Evolutionary conservation across 2,329 filamentous ascomycete genomes (phyloP), one percentile per base, ranked within the genome.

Genomic region (Davidsoniella australis): DNA sequence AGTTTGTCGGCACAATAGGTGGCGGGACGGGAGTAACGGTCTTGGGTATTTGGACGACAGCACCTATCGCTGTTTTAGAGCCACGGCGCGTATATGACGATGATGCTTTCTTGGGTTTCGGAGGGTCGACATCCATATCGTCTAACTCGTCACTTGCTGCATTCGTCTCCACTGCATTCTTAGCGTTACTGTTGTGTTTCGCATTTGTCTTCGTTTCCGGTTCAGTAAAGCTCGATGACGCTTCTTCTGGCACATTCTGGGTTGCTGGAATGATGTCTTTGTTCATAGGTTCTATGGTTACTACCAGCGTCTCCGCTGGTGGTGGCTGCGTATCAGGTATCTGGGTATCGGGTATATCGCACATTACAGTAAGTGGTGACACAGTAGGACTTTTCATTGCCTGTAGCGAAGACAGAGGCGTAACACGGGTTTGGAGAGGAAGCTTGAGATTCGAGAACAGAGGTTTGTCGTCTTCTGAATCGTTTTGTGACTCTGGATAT

Each of bases 331-430:
- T 50, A 17, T 41, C 48, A 18, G 44, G 40, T 8, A 53, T 26
- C 38, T 49, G 47, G 10, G 51, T 53, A 42, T 53, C 47, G 16
- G 51, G 51, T 24, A 53, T 47, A 41, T 40, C 49, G 7, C 29
- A 33, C 4, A 45, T 33, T 38, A 39, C 46, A 4, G 45, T 52
- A 29, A 53, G 41, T 4, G 51, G 51, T 10, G 47, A 49, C 10
- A 53, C 24, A 14, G 47, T 50, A 18, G 51, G 51, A 12, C 51
- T 53, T 16, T 49, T 49, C 14, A 47, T 7, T 17, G 43, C 20
- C 14, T 29, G n/a, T 20, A n/a, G n/a, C 18, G 29, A 33, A 10
- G 44, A 14, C 14, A 16, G 14, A 10, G 5, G 14, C 16, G n/a
- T 24, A n/a, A 8, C 38, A 9, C 18, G 29, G 2, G 38, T 29